Evolutionary conservation across 177 flowering plant species (phyloP).

Genomic region (Telopea speciosissima): DNA sequence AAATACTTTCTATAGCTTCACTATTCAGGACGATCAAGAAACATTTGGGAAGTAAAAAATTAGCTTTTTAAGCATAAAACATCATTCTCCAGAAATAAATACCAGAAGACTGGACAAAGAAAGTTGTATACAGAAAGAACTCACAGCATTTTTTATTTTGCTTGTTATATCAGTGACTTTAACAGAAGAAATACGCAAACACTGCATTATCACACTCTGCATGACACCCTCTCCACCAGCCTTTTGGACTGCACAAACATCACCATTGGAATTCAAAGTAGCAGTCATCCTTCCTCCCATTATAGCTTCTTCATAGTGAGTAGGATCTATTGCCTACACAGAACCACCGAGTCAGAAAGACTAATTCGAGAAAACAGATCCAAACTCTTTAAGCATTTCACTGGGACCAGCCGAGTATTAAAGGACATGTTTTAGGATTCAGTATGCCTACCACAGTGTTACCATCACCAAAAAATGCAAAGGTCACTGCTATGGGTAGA

Average conservation of each 20-base stretch:
- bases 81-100: background rate
- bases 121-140: constrained; percentile 19
- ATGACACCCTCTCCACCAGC: constrained; percentile 81
- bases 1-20: background rate
- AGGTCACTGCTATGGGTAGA: constrained; percentile 92
- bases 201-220: constrained; percentile 74
- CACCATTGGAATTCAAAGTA: constrained; percentile 77
- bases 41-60: background rate
- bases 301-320: constrained; percentile 80
- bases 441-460: constrained; percentile 52
- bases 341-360: constrained; percentile 3
- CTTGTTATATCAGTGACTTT: constrained; percentile 74
- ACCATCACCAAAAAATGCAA: constrained; percentile 70
- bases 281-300: constrained; percentile 86
- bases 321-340: constrained; percentile 78
- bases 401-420: background rate
- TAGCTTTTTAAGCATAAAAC: background rate
- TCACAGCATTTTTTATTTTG: constrained; percentile 73
- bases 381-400: background rate
- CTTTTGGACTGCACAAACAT: constrained; percentile 88
- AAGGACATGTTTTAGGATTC: background rate
- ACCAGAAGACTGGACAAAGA: background rate
- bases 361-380: background rate
- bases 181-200: constrained; percentile 73
- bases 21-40: background rate